Evolutionary conservation across 2,329 filamentous ascomycete species (phyloP).

Genomic region (Cladophialophora chaetospira): DNA sequence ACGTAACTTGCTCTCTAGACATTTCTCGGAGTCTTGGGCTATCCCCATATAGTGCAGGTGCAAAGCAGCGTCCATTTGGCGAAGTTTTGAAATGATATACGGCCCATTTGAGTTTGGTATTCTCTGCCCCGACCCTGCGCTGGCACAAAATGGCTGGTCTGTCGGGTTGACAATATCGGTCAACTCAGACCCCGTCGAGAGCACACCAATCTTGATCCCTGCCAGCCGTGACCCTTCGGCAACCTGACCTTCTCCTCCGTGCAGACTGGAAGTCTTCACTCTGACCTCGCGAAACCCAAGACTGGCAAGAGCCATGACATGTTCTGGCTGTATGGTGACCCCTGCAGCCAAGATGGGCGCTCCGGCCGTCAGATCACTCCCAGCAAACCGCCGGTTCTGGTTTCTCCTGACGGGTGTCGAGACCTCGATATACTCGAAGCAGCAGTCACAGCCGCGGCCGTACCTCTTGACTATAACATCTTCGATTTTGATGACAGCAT

Average conservation of each 20-base stretch:
- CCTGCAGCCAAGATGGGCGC: slow-evolving; percentile 27
- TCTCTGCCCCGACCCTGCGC: not conserved
- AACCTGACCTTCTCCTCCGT: slow-evolving; percentile 23
- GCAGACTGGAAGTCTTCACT: slow-evolving; percentile 19
- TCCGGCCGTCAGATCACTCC: slow-evolving; percentile 29
- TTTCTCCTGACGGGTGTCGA: slow-evolving; percentile 16
- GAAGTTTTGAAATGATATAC: slow-evolving; percentile 30
- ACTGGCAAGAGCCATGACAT: slow-evolving; percentile 35
- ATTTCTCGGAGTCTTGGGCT: slow-evolving; percentile 26
- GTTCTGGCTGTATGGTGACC: slow-evolving; percentile 23
- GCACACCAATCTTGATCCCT: not conserved
- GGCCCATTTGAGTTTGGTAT: slow-evolving; percentile 35
- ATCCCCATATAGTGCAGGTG: slow-evolving; percentile 33
- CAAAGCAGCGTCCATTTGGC: slow-evolving; percentile 12
- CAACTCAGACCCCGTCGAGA: not conserved
- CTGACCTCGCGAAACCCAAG: slow-evolving; percentile 25
- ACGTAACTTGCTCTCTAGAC: slow-evolving; percentile 19
- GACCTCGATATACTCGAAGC: not conserved
- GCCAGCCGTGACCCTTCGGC: slow-evolving; percentile 1
- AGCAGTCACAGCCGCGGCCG: not conserved
- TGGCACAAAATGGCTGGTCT: not conserved
- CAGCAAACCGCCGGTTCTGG: slow-evolving; percentile 33
- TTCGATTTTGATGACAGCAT: not conserved
- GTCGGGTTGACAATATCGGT: not conserved
- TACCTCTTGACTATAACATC: not conserved